These are phyloP conservation scores for Durio zibethinus DNA, from an alignment of 345 rosid genomes.

Conservation along the genomic window DNA sequence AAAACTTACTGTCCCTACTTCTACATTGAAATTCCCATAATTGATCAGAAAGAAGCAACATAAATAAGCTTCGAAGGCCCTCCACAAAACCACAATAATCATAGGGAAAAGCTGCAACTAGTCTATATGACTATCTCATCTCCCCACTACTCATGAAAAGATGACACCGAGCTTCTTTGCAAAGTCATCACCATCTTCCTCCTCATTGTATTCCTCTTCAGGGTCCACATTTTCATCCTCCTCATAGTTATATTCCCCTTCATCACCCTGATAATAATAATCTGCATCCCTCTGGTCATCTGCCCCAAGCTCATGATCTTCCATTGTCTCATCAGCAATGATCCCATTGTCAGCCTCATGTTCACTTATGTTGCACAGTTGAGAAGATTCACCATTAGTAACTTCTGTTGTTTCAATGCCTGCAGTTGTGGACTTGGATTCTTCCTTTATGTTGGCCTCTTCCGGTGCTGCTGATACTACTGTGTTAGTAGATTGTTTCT, in stretches of 20 bases:
- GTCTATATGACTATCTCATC: slow-evolving; percentile 18
- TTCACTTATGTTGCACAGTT: slow-evolving; percentile 26
- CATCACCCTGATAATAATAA: slow-evolving; percentile 52
- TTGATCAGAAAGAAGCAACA: slow-evolving; percentile 8
- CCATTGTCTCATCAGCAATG: slow-evolving; percentile 40
- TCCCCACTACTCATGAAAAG: slow-evolving; percentile 35
- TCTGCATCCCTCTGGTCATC: slow-evolving; percentile 51
- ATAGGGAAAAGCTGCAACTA: neutral
- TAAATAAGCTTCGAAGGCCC: slow-evolving; percentile 7
- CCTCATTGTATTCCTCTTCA: slow-evolving; percentile 58
- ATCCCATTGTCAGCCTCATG: slow-evolving; percentile 36
- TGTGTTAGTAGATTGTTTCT: neutral
- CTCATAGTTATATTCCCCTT: slow-evolving; percentile 62
- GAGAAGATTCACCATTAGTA: slow-evolving; percentile 27
- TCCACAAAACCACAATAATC: slow-evolving; percentile 22
- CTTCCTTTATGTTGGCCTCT: slow-evolving; percentile 29
- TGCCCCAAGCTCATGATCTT: slow-evolving; percentile 48
- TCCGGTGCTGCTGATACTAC: slow-evolving; percentile 9
- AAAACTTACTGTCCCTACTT: slow-evolving; percentile 30
- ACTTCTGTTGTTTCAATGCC: slow-evolving; percentile 27
- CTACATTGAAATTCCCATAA: slow-evolving; percentile 24
- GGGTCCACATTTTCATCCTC: slow-evolving; percentile 60
- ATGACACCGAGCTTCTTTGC: slow-evolving; percentile 65
- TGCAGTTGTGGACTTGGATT: slow-evolving; percentile 21
- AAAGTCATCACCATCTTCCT: slow-evolving; percentile 60